Conservation (phyloP, 2,329 filamentous ascomycete species). For the Beauveria medogensis region DNA sequence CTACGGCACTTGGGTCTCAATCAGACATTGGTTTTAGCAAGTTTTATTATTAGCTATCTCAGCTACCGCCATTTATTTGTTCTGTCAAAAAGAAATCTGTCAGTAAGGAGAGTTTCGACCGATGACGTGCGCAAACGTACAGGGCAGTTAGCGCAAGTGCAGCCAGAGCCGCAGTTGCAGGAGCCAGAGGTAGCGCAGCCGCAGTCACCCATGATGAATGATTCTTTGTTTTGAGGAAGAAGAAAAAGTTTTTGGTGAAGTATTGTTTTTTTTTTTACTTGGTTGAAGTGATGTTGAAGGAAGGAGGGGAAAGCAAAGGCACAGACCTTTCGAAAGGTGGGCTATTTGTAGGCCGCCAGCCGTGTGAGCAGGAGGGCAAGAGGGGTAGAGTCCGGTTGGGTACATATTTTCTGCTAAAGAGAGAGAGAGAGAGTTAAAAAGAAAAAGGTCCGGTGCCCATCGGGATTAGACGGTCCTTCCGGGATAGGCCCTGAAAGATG, state of each 20-base stretch:
- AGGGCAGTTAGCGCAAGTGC: slow-evolving; percentile 36
- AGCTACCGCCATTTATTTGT: slow-evolving; percentile 14
- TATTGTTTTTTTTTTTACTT: slow-evolving; percentile 6
- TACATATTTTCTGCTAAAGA: not conserved
- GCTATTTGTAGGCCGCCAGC: not conserved
- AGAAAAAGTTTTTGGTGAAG: not conserved
- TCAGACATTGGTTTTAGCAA: not conserved
- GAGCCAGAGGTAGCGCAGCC: slow-evolving; percentile 33
- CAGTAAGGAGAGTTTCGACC: not conserved
- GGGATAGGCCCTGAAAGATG: not conserved
- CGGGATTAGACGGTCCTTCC: not conserved
- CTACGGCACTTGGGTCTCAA: not conserved
- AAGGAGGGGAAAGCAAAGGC: not conserved
- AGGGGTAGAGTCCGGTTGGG: not conserved
- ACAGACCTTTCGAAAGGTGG: not conserved
- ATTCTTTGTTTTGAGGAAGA: not conserved
- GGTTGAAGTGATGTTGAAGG: not conserved
- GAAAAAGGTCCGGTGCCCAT: not conserved
- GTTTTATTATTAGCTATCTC: slow-evolving; percentile 22
- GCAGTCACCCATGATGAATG: slow-evolving; percentile 32
- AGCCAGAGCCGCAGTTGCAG: slow-evolving; percentile 33
- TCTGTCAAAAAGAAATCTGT: not conserved
- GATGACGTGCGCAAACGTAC: slow-evolving; percentile 22
- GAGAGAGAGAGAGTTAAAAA: not conserved
- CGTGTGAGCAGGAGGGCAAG: not conserved